Conservation (phyloP, 2,329 filamentous ascomycete genomes). For the Fusarium phyllophilum region DNA sequence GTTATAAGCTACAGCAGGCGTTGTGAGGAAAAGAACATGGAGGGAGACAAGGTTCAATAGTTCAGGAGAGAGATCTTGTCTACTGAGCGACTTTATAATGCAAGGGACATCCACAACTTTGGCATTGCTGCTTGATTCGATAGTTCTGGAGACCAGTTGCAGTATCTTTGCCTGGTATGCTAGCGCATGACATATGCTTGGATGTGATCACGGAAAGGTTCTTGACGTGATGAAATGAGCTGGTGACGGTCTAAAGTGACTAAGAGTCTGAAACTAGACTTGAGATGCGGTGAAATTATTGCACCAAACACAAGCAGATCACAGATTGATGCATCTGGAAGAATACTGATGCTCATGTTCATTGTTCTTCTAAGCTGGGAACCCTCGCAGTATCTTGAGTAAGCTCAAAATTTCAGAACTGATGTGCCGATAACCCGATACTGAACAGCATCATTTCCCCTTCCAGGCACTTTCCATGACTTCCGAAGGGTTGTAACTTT, state of each 20-base stretch:
- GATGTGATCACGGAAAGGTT: neutral
- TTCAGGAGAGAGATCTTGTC: neutral
- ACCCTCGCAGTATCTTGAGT: fast-evolving
- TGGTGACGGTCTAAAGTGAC: neutral
- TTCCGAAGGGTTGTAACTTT: conserved; percentile 15
- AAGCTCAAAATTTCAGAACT: no score
- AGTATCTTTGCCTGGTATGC: neutral
- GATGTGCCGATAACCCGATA: fast-evolving
- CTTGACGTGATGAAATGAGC: neutral
- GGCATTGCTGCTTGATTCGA: neutral
- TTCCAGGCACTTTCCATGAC: conserved; percentile 38
- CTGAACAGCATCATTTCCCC: neutral
- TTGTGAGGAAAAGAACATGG: neutral
- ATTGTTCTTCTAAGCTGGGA: neutral
- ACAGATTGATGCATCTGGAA: no score
- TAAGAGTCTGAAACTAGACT: neutral
- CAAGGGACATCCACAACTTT: neutral
- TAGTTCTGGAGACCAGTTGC: neutral
- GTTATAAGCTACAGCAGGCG: neutral
- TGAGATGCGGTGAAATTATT: no score
- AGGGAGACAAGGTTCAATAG: neutral
- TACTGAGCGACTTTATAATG: neutral
- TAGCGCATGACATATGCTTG: neutral
- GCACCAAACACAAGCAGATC: no score
- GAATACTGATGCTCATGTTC: neutral